phyloP scores from a whole-genome alignment of 352 stramenopile species.

The Globisporangium rhizosaccharum region DNA sequence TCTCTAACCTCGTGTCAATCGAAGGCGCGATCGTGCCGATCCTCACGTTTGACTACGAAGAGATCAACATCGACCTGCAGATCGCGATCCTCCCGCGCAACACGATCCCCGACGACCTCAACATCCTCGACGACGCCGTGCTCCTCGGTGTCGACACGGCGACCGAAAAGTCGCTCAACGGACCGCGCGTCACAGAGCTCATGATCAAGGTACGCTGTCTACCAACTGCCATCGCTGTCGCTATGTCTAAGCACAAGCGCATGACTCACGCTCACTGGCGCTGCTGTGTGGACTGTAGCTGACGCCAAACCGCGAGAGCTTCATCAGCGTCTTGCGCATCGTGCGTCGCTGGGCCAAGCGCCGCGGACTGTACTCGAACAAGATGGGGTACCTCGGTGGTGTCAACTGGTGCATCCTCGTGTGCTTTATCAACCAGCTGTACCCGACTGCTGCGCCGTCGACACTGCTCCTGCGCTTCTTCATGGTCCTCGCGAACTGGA shows the following conservation, averaged over 20 bases:
- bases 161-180: conserved; percentile 89
- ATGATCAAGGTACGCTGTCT: conserved; percentile 73
- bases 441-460: conserved; percentile 79
- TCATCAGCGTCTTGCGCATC: conserved; percentile 84
- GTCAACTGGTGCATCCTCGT: conserved; percentile 99
- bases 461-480: conserved; percentile 87
- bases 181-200: conserved; percentile 86
- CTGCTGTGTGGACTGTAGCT: conserved; percentile 22
- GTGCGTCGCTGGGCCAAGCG: conserved; percentile 87
- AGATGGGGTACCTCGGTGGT: conserved; percentile 97
- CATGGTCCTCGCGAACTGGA: conserved; percentile 88
- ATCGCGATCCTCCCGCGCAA: conserved; percentile 93
- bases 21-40: conserved; percentile 94
- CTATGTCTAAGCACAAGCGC: not conserved
- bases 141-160: conserved; percentile 81
- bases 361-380: conserved; percentile 98
- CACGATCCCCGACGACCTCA: conserved; percentile 85
- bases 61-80: conserved; percentile 98
- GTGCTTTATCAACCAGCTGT: conserved; percentile 93
- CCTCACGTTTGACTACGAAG: conserved; percentile 98
- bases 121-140: conserved; percentile 89
- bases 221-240: not conserved
- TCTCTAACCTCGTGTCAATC: conserved; percentile 84
- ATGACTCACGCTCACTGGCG: too few species aligned
- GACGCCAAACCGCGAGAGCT: conserved; percentile 81